Evolutionary conservation across 139 green algal genomes (phyloP).

Genomic region (Pleodorina starrii): DNA sequence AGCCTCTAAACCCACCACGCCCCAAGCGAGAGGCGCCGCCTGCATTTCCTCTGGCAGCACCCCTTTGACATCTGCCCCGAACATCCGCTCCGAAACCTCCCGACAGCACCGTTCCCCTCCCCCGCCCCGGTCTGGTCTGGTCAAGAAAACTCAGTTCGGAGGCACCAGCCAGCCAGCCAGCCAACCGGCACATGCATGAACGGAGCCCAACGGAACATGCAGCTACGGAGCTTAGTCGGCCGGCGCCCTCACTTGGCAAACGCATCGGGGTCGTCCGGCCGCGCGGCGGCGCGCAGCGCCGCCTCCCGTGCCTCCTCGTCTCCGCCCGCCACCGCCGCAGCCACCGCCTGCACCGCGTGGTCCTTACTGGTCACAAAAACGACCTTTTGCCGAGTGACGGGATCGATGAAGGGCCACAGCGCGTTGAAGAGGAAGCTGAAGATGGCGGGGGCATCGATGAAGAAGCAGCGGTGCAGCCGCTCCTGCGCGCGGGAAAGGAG

Average conservation of each 20-base stretch:
- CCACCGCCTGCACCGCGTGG: not conserved
- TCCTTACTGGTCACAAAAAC: conserved; percentile 36
- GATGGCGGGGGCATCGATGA: conserved; percentile 66
- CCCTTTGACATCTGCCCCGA: not conserved
- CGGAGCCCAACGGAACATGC: not conserved
- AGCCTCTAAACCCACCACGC: no score
- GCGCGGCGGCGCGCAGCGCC: not conserved
- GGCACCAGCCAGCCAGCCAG: not conserved
- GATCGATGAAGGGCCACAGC: conserved; percentile 50
- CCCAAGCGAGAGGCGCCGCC: not conserved
- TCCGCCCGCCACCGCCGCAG: not conserved
- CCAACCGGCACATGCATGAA: no score
- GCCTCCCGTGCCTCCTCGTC: conserved; percentile 5
- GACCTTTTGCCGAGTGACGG: conserved; percentile 37
- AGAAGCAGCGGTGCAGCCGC: conserved; percentile 61
- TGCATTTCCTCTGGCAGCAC: not conserved
- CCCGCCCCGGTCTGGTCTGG: not conserved
- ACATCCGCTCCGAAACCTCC: no score
- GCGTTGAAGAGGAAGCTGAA: conserved; percentile 61
- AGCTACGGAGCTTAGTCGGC: not conserved
- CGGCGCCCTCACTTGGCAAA: conserved; percentile 11
- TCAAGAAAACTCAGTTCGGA: not conserved
- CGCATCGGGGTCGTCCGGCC: not conserved
- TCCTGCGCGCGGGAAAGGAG: conserved; percentile 25
- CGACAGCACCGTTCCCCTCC: not conserved